phyloP scores from a whole-genome alignment of 352 stramenopile species.

The Globisporangium sylvaticum region DNA sequence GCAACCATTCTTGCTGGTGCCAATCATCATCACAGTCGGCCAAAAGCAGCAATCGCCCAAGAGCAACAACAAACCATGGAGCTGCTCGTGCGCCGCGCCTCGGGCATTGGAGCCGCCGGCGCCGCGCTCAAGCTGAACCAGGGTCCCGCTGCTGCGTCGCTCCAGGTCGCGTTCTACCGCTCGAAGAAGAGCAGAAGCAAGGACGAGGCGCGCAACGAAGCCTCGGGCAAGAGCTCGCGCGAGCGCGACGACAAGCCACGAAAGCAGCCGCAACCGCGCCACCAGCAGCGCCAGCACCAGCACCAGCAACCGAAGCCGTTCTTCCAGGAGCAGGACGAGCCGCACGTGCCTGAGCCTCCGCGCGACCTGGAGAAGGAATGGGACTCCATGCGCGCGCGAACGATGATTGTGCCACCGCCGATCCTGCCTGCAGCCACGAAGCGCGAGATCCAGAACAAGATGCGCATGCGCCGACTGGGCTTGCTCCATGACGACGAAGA shows the following conservation, averaged over 20 bases:
- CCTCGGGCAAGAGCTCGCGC: not conserved
- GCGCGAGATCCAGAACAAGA: slow-evolving; percentile 55
- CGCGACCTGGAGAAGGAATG: slow-evolving; percentile 35
- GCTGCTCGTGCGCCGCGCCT: slow-evolving; percentile 28
- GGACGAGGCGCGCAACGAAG: slow-evolving; percentile 19
- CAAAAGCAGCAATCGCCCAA: not conserved
- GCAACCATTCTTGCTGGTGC: slow-evolving; percentile 5
- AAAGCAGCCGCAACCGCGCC: slow-evolving; percentile 13
- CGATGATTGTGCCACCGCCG: slow-evolving; percentile 27
- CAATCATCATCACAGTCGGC: slow-evolving; percentile 13
- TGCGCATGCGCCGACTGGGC: slow-evolving; percentile 53
- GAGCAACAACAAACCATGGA: slow-evolving; percentile 24
- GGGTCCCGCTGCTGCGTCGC: not conserved
- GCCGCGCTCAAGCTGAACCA: slow-evolving; percentile 18
- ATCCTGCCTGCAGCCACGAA: slow-evolving; percentile 34
- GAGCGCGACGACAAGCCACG: slow-evolving; percentile 11
- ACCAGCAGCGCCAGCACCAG: not conserved
- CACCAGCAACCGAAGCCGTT: slow-evolving; percentile 2
- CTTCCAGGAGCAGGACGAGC: not conserved
- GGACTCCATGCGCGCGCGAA: slow-evolving; percentile 37
- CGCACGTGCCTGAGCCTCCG: not conserved
- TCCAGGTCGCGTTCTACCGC: slow-evolving; percentile 40
- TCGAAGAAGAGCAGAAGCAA: slow-evolving; percentile 50
- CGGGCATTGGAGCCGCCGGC: slow-evolving; percentile 10
- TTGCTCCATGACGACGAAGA: slow-evolving; percentile 46